These are phyloP conservation scores for Corymbia maculata DNA, from an alignment of 345 rosid species.

Conservation along the genomic window DNA sequence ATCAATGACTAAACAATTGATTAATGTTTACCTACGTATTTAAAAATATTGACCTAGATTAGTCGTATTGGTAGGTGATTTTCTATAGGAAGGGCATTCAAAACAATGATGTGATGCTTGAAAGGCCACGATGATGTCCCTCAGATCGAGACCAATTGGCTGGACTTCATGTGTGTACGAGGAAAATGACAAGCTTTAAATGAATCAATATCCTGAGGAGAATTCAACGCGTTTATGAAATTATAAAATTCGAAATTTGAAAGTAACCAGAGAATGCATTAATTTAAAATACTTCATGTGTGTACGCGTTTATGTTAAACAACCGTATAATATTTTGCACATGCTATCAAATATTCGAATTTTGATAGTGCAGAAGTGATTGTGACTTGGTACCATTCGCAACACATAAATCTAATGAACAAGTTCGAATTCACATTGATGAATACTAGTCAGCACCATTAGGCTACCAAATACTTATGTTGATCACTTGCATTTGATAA, in stretches of 20 bases:
- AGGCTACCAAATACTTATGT: background rate
- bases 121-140: background rate
- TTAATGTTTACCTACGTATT: background rate
- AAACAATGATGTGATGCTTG: background rate
- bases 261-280: too few species aligned
- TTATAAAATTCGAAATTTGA: too few species aligned
- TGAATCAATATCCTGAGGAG: background rate
- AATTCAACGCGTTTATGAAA: background rate
- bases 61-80: background rate
- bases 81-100: background rate
- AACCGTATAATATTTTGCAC: too few species aligned
- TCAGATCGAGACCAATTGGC: background rate
- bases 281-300: too few species aligned
- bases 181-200: background rate
- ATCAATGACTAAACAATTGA: too few species aligned
- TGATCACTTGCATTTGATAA: too few species aligned
- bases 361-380: background rate
- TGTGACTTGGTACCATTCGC: background rate
- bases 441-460: background rate
- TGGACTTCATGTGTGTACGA: background rate
- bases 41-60: background rate
- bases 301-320: too few species aligned
- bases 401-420: background rate
- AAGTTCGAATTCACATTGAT: background rate
- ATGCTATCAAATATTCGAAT: background rate